A percentile compares a stretch with the other conserved stretches of the same genome.
phyloP scores from a whole-genome alignment of 371 early-diverging fungal species.

The Batkoa obscura region DNA sequence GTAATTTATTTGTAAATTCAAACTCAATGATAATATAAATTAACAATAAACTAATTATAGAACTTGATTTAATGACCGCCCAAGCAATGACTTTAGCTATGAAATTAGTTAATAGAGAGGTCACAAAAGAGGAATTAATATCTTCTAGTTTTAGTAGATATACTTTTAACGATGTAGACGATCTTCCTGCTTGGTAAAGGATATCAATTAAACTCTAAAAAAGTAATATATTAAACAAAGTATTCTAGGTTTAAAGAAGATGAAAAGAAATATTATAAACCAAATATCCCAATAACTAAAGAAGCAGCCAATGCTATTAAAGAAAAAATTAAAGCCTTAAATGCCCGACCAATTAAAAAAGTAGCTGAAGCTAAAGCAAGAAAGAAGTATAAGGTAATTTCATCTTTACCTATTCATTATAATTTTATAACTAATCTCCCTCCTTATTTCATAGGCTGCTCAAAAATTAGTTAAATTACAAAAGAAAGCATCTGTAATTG shows the following conservation, averaged over 20 bases:
- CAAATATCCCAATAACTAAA: conserved; percentile 77
- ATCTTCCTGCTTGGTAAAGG: conserved; percentile 58
- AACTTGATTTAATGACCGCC: conserved; percentile 44
- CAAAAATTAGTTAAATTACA: conserved; percentile 57
- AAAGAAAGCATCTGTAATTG: conserved; percentile 74
- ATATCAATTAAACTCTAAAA: not conserved
- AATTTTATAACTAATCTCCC: too few relatives aligned
- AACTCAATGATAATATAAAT: conserved; percentile 37
- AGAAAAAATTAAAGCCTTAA: conserved; percentile 61
- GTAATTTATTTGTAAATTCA: conserved; percentile 25
- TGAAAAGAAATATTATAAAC: conserved; percentile 71
- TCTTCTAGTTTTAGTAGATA: conserved; percentile 81
- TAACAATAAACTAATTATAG: conserved; percentile 16
- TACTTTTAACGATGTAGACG: conserved; percentile 68
- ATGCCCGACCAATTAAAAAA: conserved; percentile 95
- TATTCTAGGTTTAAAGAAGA: conserved; percentile 53
- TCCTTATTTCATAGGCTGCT: conserved; percentile 12
- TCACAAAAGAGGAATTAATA: conserved; percentile 50
- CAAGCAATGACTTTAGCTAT: conserved; percentile 80
- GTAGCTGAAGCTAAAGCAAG: conserved; percentile 96
- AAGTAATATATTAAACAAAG: conserved; percentile 9
- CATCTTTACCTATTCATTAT: too few relatives aligned
- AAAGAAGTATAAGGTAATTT: conserved; percentile 43
- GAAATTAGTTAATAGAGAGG: conserved; percentile 56
- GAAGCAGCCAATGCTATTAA: conserved; percentile 75